phyloP scores from a whole-genome alignment of 2,329 filamentous ascomycete species.

The Thermomyces lanuginosus region DNA sequence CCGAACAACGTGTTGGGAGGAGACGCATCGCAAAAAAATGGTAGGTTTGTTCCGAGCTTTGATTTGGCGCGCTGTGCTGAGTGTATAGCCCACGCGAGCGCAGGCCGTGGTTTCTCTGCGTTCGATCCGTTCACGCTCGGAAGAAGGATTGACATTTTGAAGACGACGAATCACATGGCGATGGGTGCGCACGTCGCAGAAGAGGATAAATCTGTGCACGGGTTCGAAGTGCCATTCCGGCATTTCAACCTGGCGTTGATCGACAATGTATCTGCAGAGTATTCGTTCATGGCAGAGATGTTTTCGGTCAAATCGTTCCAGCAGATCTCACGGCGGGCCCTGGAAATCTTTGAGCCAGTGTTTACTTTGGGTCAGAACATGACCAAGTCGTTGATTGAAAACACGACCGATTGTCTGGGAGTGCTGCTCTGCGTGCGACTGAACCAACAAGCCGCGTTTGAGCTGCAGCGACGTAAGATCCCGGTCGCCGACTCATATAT shows the following conservation, averaged over 20 bases:
- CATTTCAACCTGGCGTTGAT: slow-evolving; percentile 89
- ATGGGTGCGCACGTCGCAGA: slow-evolving; percentile 80
- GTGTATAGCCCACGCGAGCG: too few species aligned
- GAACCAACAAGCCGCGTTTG: slow-evolving; percentile 88
- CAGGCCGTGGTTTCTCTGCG: slow-evolving; percentile 17
- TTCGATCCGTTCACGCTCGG: slow-evolving; percentile 86
- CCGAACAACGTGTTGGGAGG: slow-evolving; percentile 69
- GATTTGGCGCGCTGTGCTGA: too few species aligned
- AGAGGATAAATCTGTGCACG: slow-evolving; percentile 71
- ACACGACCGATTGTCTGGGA: slow-evolving; percentile 70
- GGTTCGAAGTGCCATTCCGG: slow-evolving; percentile 77
- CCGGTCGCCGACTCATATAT: slow-evolving; percentile 81
- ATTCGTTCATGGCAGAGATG: slow-evolving; percentile 80
- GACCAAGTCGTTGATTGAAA: slow-evolving; percentile 58
- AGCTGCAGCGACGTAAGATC: slow-evolving; percentile 78
- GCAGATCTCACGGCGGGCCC: slow-evolving; percentile 65
- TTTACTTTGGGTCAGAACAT: slow-evolving; percentile 67
- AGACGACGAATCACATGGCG: slow-evolving; percentile 54
- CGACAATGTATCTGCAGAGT: slow-evolving; percentile 89
- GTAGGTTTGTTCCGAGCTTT: slow-evolving; percentile 11
- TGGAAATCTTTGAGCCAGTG: slow-evolving; percentile 76
- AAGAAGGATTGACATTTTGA: slow-evolving; percentile 67
- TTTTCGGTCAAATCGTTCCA: slow-evolving; percentile 66
- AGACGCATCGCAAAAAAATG: slow-evolving; percentile 53
- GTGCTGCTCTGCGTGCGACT: slow-evolving; percentile 80